phyloP scores from a whole-genome alignment of 768 basidiomycete species.

The Leccinum pellstonianum region DNA sequence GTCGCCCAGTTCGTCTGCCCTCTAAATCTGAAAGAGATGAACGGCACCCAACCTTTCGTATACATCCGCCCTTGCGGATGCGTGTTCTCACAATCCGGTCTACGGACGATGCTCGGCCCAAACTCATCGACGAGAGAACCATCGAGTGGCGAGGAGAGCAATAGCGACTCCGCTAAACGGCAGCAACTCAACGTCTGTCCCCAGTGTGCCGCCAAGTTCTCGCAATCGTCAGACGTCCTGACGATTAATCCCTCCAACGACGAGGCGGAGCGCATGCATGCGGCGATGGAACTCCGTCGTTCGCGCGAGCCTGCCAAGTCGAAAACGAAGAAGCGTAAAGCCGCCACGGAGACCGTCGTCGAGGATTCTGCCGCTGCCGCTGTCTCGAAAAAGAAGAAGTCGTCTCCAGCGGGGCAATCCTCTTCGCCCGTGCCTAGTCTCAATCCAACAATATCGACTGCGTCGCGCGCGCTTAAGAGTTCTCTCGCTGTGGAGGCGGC shows the following conservation, averaged over 20 bases:
- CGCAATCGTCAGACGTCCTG: conserved; percentile 51
- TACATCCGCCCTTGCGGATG: conserved; percentile 86
- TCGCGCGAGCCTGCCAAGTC: conserved; percentile 55
- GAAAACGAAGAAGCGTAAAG: conserved; percentile 62
- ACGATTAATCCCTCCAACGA: conserved; percentile 67
- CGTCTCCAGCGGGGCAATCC: conserved; percentile 9
- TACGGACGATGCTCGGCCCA: conserved; percentile 53
- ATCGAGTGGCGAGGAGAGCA: conserved; percentile 29
- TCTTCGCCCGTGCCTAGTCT: conserved; percentile 30
- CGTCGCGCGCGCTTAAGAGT: conserved; percentile 64
- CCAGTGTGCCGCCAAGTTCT: conserved; percentile 73
- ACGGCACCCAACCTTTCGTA: conserved; percentile 83
- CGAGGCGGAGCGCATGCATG: conserved; percentile 60
- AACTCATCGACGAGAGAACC: conserved; percentile 27
- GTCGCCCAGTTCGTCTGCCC: conserved; percentile 84
- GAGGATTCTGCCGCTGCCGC: conserved; percentile 27
- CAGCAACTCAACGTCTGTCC: conserved; percentile 64
- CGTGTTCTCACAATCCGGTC: conserved; percentile 83
- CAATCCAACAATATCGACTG: conserved; percentile 52
- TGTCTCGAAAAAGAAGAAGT: conserved; percentile 45
- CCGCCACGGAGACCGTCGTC: conserved; percentile 32
- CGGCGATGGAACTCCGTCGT: conserved; percentile 55
- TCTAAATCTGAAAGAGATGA: conserved; percentile 92
- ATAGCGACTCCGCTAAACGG: conserved; percentile 14
- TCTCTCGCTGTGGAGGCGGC: conserved; percentile 79